Base-by-base conservation (phyloP, 1,284 basidiomycete species). In the Leccinum cinnamomeum region DNA sequence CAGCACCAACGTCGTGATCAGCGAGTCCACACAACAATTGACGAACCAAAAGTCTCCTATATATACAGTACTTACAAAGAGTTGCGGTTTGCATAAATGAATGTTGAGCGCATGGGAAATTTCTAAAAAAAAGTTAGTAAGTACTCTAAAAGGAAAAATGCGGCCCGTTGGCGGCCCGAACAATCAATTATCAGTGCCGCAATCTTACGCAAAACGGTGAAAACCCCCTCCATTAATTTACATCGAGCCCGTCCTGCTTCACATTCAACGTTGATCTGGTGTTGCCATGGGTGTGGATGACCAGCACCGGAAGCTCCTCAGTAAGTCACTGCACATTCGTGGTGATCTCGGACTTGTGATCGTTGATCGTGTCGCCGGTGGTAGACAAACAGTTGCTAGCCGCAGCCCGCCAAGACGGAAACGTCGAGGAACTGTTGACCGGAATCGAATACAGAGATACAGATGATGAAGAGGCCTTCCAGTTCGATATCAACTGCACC, bases 401-500 rank as follows among this genome's bases (percentile, higher is more conserved):
- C 33, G 70, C 66, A n/a, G 75, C 74, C 6, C 62, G 72, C 30
- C 68, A 73, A 50, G 39, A 56, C 0, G 75, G 71, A 18, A 62
- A 73, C n/a, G 35, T 73, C 53, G 72, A 75, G 37, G 71, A 75
- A 18, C 51, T 76, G 5, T 62, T 74, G 10, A 62, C 44, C 11
- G 55, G 44, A 14, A 33, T 1, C 0, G 63, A 75, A 7, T 68
- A 60, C 58, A 68, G 73, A 46, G 70, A 74, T 28, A 56, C 62
- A 30, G 46, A 58, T 0, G 63, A 70, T 6, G 60, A 61, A 37
- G 62, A 65, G 2, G 37, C 2, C n/a, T 73, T 72, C 58, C 50
- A 72, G 20, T 76, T 74, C 30, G 70, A 73, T 57, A 66, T 76
- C 56, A 76, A 73, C 57, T 76, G 74, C 39, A 66, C 46, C 11